A percentile compares a stretch with the other conserved stretches of the same genome.
phyloP scores from a whole-genome alignment of 768 basidiomycete species.

The Hydnomerulius pinastri region DNA sequence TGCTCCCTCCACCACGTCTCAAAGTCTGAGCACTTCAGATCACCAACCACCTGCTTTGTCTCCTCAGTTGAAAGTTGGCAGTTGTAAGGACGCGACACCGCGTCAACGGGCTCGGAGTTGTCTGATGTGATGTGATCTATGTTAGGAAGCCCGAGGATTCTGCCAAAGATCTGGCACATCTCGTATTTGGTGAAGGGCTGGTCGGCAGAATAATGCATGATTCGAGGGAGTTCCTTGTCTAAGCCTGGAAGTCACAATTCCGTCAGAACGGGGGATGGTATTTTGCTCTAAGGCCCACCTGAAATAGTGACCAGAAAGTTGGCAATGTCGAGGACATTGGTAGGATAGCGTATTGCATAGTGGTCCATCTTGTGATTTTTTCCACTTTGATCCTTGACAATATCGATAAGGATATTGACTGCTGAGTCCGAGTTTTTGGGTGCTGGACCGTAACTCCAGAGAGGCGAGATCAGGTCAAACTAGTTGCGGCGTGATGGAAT shows the following conservation, averaged over 20 bases:
- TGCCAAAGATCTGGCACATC: constrained; percentile 80
- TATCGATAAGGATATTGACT: constrained; percentile 84
- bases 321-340: constrained; percentile 86
- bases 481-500: neutral
- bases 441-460: constrained; percentile 79
- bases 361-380: constrained; percentile 96
- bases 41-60: constrained; percentile 67
- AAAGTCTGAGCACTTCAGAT: constrained; percentile 67
- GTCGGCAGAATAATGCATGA: constrained; percentile 83
- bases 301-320: constrained; percentile 77
- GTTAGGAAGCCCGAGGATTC: constrained; percentile 65
- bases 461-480: constrained; percentile 4
- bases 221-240: constrained; percentile 38
- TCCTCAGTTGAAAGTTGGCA: constrained; percentile 76
- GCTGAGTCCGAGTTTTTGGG: constrained; percentile 86
- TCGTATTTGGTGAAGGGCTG: constrained; percentile 92
- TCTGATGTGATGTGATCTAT: constrained; percentile 79
- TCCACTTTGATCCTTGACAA: constrained; percentile 84
- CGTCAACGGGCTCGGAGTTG: constrained; percentile 62
- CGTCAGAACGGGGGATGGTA: neutral
- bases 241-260: constrained; percentile 29
- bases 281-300: constrained; percentile 42
- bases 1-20: constrained; percentile 82
- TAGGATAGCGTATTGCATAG: constrained; percentile 90
- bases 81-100: constrained; percentile 77